Evolutionary conservation across 2,329 filamentous ascomycete genomes (phyloP).

Genomic region (Cladosporium sp.): DNA sequence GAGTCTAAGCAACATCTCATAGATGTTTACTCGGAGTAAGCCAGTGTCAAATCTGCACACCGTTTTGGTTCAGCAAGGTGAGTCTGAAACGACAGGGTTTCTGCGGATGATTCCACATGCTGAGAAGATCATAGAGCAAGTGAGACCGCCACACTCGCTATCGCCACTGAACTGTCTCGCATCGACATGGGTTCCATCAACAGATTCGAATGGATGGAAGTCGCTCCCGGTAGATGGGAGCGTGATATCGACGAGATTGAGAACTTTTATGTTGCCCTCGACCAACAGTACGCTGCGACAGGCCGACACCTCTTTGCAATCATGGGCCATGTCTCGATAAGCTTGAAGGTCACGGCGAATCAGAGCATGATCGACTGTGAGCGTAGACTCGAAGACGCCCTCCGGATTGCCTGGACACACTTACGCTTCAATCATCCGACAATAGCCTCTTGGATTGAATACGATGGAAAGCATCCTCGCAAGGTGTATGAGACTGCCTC

Average conservation of each 20-base stretch:
- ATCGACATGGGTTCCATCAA: conserved; percentile 1
- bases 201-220: conserved; percentile 5
- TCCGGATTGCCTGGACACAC: neutral
- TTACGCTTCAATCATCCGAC: conserved; percentile 1
- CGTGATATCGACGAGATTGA: conserved; percentile 5
- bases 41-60: too few relatives aligned
- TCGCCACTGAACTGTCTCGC: neutral
- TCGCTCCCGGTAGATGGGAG: neutral
- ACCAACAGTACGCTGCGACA: neutral
- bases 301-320: conserved; percentile 7
- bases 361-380: neutral
- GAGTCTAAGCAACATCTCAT: too few relatives aligned
- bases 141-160: too few relatives aligned
- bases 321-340: conserved; percentile 7
- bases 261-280: conserved; percentile 1
- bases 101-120: too few relatives aligned
- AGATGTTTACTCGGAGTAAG: too few relatives aligned
- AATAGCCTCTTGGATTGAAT: conserved; percentile 4
- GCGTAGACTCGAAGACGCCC: neutral
- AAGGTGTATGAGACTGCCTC: neutral
- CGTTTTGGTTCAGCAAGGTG: too few relatives aligned
- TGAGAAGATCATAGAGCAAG: too few relatives aligned
- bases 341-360: neutral
- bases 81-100: too few relatives aligned
- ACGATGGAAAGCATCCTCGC: neutral